Evolutionary conservation across 352 stramenopile genomes (phyloP).

Genomic region (Globisporangium nunn): DNA sequence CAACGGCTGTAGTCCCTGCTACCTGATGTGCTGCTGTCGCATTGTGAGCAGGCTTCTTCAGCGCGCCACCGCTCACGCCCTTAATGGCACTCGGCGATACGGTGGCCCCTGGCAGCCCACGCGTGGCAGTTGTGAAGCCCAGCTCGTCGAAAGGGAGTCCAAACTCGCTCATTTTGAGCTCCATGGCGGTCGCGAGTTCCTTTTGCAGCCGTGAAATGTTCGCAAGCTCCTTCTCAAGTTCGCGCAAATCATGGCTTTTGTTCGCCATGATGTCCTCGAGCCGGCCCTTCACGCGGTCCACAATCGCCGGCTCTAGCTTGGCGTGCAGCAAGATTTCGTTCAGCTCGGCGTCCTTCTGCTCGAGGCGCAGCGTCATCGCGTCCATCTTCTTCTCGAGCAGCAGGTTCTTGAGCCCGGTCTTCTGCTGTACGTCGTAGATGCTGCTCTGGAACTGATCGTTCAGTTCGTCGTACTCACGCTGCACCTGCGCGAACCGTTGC

Average conservation of each 20-base stretch:
- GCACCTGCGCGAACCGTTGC: conserved; percentile 82
- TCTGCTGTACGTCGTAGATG: conserved; percentile 92
- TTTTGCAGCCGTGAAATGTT: conserved; percentile 76
- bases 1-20: background rate
- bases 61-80: background rate
- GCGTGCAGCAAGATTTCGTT: conserved; percentile 89
- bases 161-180: conserved; percentile 88
- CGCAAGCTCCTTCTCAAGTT: conserved; percentile 77
- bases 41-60: conserved; percentile 10
- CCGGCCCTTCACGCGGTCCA: conserved; percentile 78
- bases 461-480: conserved; percentile 87
- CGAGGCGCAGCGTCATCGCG: conserved; percentile 71
- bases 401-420: conserved; percentile 90
- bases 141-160: conserved; percentile 87
- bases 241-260: conserved; percentile 78
- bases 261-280: conserved; percentile 88
- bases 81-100: background rate
- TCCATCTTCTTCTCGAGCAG: conserved; percentile 93
- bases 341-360: conserved; percentile 90
- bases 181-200: conserved; percentile 69
- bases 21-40: background rate
- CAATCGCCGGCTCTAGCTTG: conserved; percentile 82
- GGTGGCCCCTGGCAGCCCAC: conserved; percentile 15
- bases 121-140: conserved; percentile 44
- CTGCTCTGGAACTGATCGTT: conserved; percentile 82